These are phyloP conservation scores for Telopea speciosissima DNA, from an alignment of 177 flowering plant species.

Conservation along the genomic window DNA sequence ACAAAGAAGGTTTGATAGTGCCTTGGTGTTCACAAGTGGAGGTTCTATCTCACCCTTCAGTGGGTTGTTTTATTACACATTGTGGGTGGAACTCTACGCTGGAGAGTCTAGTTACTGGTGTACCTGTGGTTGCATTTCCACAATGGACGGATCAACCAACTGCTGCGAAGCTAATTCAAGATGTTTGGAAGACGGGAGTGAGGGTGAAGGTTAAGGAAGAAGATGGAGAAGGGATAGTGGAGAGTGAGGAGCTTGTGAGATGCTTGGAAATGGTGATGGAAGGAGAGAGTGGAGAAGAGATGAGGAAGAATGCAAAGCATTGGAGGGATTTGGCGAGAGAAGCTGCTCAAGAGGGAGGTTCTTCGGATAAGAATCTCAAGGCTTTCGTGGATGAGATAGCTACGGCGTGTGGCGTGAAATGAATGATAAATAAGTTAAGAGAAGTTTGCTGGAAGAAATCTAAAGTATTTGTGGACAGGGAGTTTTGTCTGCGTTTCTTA, in stretches of 20 bases:
- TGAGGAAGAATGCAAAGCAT: slow-evolving; percentile 16
- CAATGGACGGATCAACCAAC: slow-evolving; percentile 25
- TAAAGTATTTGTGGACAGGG: no score
- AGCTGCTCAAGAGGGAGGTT: slow-evolving; percentile 22
- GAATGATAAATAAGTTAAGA: no score
- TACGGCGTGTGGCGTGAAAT: no score
- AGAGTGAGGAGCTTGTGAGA: slow-evolving; percentile 8
- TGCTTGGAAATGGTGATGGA: slow-evolving; percentile 25
- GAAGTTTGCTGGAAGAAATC: no score
- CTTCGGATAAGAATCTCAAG: slow-evolving; percentile 21
- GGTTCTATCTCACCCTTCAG: slow-evolving; percentile 20
- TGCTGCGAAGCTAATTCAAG: slow-evolving; percentile 21
- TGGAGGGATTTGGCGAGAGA: slow-evolving; percentile 25
- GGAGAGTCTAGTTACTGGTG: slow-evolving; percentile 19
- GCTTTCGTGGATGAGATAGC: slow-evolving; percentile 17
- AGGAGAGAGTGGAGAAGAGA: slow-evolving; percentile 15
- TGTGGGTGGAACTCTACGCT: slow-evolving; percentile 28
- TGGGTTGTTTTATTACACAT: slow-evolving; percentile 27
- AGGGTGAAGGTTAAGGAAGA: slow-evolving; percentile 3
- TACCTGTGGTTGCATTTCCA: slow-evolving; percentile 24
- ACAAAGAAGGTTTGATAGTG: slow-evolving; percentile 20
- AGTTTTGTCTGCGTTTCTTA: no score
- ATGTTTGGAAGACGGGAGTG: slow-evolving; percentile 22
- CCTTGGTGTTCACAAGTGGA: slow-evolving; percentile 28
- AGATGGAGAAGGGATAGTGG: slow-evolving; percentile 1